phyloP scores from a whole-genome alignment of 2,329 filamentous ascomycete genomes.

The Chaetothyriales sp. region DNA sequence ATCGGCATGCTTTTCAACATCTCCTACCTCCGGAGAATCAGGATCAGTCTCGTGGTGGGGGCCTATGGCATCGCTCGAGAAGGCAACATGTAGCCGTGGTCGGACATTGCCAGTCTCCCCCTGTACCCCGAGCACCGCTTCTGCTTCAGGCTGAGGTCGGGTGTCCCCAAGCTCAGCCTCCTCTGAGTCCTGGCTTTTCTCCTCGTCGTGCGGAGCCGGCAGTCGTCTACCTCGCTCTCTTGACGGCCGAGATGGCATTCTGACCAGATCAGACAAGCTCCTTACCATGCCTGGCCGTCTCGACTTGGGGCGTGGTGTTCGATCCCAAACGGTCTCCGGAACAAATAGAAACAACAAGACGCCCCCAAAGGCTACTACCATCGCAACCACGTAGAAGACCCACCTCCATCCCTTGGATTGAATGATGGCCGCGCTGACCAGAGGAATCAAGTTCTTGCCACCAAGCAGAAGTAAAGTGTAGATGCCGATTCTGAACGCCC shows the following conservation, averaged over 20 bases:
- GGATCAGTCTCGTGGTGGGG: not conserved
- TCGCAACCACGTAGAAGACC: slow-evolving; percentile 68
- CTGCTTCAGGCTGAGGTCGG: not conserved
- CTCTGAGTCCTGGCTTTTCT: not conserved
- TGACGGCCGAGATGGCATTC: not conserved
- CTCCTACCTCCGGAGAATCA: not conserved
- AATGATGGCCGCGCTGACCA: slow-evolving; percentile 78
- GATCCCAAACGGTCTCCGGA: slow-evolving; percentile 91
- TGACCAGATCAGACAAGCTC: slow-evolving; percentile 16
- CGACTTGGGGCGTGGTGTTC: slow-evolving; percentile 47
- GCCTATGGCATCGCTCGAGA: not conserved
- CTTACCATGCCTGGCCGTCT: slow-evolving; percentile 23
- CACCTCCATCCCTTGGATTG: slow-evolving; percentile 68
- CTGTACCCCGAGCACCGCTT: not conserved
- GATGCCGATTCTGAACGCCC: slow-evolving; percentile 82
- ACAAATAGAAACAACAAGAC: slow-evolving; percentile 75
- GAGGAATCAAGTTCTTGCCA: slow-evolving; percentile 78
- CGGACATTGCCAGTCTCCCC: not conserved
- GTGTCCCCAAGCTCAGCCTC: slow-evolving; percentile 5
- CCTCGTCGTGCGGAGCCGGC: not conserved
- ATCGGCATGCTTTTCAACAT: not conserved
- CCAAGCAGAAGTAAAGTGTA: slow-evolving; percentile 81
- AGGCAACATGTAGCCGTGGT: not conserved
- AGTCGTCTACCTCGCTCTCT: not conserved
- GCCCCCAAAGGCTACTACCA: slow-evolving; percentile 59